Percentiles rank a stretch among this genome's conserved stretches.
Conservation (phyloP, 371 early-diverging fungal species). For the Conidiobolus incongruus region DNA sequence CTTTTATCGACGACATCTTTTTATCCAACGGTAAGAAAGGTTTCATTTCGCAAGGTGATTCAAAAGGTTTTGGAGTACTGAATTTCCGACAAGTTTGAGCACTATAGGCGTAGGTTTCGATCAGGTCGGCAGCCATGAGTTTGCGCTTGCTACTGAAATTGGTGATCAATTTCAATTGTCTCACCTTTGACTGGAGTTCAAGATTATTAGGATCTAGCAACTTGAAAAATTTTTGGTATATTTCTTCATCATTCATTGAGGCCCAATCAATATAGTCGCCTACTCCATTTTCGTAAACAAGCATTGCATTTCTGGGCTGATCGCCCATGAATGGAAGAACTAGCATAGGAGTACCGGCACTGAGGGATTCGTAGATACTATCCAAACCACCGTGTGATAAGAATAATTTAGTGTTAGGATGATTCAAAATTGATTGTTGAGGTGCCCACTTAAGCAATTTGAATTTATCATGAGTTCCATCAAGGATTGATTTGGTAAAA, state of each 20-base stretch:
- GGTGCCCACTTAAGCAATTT: neutral
- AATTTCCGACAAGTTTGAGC: neutral
- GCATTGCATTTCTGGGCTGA: slow-evolving; percentile 1
- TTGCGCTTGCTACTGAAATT: neutral
- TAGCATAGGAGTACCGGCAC: neutral
- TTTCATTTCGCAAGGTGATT: neutral
- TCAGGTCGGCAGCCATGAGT: neutral
- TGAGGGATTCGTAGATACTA: neutral
- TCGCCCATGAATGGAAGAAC: neutral
- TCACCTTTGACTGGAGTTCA: neutral
- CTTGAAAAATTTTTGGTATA: no score
- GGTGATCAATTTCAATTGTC: neutral
- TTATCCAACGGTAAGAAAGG: neutral
- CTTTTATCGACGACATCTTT: neutral
- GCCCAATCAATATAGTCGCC: no score
- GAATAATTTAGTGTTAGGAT: neutral
- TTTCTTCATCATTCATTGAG: no score
- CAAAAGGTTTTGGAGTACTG: neutral
- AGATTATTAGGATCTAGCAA: neutral
- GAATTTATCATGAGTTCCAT: neutral
- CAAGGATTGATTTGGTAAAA: neutral
- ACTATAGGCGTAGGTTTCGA: neutral
- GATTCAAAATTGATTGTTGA: slow-evolving; percentile 1
- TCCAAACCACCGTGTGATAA: slow-evolving; percentile 1
- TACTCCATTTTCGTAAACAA: neutral